phyloP scores from a whole-genome alignment of 129 eudicot genomes.

The Pittosporum tobira region DNA sequence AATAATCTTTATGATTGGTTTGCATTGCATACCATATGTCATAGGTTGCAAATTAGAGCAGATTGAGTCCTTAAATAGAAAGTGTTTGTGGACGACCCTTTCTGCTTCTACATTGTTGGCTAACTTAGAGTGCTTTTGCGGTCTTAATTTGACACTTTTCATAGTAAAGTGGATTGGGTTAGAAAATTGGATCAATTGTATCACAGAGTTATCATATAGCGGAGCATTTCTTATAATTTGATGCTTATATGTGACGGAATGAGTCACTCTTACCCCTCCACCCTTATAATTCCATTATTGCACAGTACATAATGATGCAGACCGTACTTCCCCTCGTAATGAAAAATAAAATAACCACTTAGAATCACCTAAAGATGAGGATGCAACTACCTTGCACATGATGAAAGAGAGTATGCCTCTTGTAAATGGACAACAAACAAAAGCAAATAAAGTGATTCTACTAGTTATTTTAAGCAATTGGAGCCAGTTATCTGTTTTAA shows the following conservation, averaged over 20 bases:
- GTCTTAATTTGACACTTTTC: too few species aligned
- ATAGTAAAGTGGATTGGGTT: neutral
- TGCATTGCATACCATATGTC: neutral
- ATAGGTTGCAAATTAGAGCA: neutral
- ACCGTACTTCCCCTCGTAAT: neutral
- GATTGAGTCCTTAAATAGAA: neutral
- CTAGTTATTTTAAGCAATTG: neutral
- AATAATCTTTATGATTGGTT: neutral
- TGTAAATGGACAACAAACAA: neutral
- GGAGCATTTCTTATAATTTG: neutral
- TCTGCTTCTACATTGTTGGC: neutral
- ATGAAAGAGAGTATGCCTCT: neutral
- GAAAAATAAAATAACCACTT: neutral
- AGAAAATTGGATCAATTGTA: neutral
- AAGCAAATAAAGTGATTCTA: neutral
- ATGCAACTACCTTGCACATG: neutral
- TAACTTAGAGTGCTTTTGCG: too few species aligned
- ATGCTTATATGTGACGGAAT: neutral
- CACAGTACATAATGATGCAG: neutral
- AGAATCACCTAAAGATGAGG: neutral
- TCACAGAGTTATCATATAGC: neutral
- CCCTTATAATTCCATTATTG: neutral
- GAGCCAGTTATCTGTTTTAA: neutral
- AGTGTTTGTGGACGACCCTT: neutral
- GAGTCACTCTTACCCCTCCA: neutral